Evolutionary conservation across 1,139 yeast species (phyloP).

Genomic region (Geotrichum histeridarum): DNA sequence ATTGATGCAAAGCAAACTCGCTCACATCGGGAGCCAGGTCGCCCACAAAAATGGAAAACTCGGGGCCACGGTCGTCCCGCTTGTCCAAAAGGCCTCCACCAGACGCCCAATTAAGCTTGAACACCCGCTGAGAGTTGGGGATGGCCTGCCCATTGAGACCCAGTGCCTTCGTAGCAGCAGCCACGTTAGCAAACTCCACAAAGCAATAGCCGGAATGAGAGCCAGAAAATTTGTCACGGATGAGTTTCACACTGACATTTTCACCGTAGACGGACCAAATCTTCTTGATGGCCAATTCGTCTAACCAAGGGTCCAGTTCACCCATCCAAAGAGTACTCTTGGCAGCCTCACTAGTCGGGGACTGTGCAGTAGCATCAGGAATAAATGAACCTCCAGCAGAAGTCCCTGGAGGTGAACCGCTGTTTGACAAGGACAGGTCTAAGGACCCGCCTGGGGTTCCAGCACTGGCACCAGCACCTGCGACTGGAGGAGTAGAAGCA

Average conservation of each 20-base stretch:
- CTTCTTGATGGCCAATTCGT: conserved; percentile 58
- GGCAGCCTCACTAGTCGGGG: conserved; percentile 10
- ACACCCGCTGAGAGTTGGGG: conserved; percentile 55
- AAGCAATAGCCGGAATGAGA: conserved; percentile 77
- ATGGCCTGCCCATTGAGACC: conserved; percentile 63
- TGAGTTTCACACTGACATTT: conserved; percentile 53
- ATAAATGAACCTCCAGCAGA: not conserved
- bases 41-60: conserved; percentile 77
- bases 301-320: conserved; percentile 82
- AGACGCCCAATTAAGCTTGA: conserved; percentile 83
- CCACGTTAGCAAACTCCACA: conserved; percentile 65
- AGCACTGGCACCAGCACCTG: not conserved
- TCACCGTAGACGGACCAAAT: conserved; percentile 60
- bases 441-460: not conserved
- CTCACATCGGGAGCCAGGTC: conserved; percentile 74
- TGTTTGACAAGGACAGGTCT: not conserved
- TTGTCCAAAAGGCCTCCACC: conserved; percentile 51
- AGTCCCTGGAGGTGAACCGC: not conserved
- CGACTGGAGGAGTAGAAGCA: not conserved
- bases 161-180: conserved; percentile 63
- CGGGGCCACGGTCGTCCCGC: conserved; percentile 43
- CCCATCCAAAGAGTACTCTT: conserved; percentile 78
- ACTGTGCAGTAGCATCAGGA: not conserved
- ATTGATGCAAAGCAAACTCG: conserved; percentile 63
- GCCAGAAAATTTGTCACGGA: conserved; percentile 46